Base-by-base conservation (phyloP, 306 rosid genomes). In the Cicer cuneatum region DNA sequence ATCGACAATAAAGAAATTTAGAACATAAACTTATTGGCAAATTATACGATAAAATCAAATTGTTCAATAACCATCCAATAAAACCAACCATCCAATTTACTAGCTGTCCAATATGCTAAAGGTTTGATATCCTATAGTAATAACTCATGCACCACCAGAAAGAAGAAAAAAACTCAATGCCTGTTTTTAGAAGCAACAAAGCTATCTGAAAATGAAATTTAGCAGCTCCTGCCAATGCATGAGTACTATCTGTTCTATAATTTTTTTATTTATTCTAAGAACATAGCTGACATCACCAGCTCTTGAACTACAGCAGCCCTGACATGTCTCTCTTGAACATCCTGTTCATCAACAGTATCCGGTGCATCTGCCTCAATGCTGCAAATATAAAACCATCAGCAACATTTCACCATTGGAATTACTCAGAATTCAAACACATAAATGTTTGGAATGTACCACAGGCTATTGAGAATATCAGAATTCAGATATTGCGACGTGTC, bases 301-400 rank as follows among this genome's bases (percentile, higher is more conserved):
- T 85, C 75, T 52, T 83, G 97, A 79, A 74, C 85, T 45, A 87
- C 89, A 29, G 82, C 58, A 5, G 90, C 93, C 73, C 81, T 87
- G 73, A 61, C 68, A 78, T 77, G 89, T 78, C 41, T 85, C 90
- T 87, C 96, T 78, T 81, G 73, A 13, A 6, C 68, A 79, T 90
- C 88, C 74, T 81, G 24, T 49, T 76, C 80, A 57, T 83, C 78
- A 62, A 42, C 83, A 35, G 51, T 71, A 40, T 74, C 71, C 41
- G 15, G 47, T 43, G 37, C 72, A 71, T 84, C 73, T 40, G 83
- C 48, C 48, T 29, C 72, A 1, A 19, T n/a, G 35, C 97, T 92
- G 87, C 90, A 87, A 38, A 47, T 8, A 45, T 35, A 78, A 78
- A 74, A 12, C 63, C 75, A 64, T 61, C 57, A 60, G 19, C 48